These are phyloP conservation scores for Cladophialophora exuberans DNA, from an alignment of 2,329 filamentous ascomycete species.

Conservation along the genomic window DNA sequence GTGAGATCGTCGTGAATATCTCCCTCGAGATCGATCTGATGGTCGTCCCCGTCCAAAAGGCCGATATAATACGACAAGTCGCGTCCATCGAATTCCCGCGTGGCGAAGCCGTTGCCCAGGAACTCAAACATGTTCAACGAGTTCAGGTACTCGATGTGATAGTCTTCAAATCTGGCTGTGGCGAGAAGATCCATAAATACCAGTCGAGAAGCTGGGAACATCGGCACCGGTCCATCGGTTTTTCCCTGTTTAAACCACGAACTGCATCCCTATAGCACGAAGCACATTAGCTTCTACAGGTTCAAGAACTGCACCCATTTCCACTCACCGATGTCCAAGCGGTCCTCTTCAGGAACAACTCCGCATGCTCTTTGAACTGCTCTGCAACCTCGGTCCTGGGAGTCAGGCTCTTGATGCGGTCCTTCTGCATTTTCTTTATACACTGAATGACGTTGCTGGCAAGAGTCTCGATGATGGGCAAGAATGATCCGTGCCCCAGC, in stretches of 20 bases:
- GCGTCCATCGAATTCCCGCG: constrained; percentile 49
- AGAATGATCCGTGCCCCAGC: constrained; percentile 31
- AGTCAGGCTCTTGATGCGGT: constrained; percentile 30
- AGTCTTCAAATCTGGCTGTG: constrained; percentile 46
- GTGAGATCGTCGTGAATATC: constrained; percentile 22
- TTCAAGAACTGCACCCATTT: neutral
- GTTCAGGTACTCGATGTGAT: constrained; percentile 45
- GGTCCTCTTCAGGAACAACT: constrained; percentile 46
- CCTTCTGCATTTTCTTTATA: constrained; percentile 30
- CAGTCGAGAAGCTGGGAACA: constrained; percentile 45
- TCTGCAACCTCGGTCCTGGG: constrained; percentile 50
- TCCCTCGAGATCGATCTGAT: constrained; percentile 24
- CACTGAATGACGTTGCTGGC: constrained; percentile 23
- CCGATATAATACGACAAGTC: constrained; percentile 49
- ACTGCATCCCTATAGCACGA: constrained; percentile 14
- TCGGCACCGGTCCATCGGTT: constrained; percentile 35
- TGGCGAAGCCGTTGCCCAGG: constrained; percentile 48
- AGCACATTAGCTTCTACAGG: neutral
- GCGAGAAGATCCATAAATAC: constrained; percentile 44
- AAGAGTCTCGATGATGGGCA: constrained; percentile 21
- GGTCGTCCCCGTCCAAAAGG: constrained; percentile 21
- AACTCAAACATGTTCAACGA: constrained; percentile 41
- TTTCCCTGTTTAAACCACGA: constrained; percentile 29
- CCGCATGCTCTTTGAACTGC: constrained; percentile 53
- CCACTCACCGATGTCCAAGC: constrained; percentile 16